Percentiles rank a stretch among this genome's conserved stretches.
Evolutionary conservation across 2,329 filamentous ascomycete species (phyloP).

Genomic region (Clarireedia homoeocarpa): DNA sequence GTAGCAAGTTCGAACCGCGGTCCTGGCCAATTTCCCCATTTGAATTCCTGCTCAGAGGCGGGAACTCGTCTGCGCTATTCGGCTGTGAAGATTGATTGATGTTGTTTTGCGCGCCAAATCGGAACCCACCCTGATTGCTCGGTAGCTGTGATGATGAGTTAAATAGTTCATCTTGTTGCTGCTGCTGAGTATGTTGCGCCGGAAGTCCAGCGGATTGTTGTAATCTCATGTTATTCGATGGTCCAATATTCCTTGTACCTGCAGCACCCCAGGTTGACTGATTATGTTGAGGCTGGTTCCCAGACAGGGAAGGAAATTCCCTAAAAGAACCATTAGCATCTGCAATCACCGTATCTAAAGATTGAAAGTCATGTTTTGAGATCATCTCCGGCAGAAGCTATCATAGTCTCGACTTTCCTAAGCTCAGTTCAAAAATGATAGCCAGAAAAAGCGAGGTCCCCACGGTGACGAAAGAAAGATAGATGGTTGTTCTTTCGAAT

Average conservation of each 20-base stretch:
- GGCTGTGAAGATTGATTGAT: constrained; percentile 32
- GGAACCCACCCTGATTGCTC: constrained; percentile 26
- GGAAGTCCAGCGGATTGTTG: constrained; percentile 24
- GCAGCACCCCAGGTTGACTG: constrained; percentile 29
- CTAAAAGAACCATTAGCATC: constrained; percentile 32
- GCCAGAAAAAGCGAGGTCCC: background rate
- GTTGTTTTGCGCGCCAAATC: constrained; percentile 29
- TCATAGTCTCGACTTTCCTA: no score
- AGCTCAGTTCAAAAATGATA: background rate
- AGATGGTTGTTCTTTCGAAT: background rate
- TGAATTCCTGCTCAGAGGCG: constrained; percentile 49
- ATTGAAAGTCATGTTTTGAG: background rate
- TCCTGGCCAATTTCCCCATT: constrained; percentile 53
- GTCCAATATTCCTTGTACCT: constrained; percentile 24
- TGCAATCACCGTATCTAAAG: background rate
- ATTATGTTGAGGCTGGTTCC: constrained; percentile 40
- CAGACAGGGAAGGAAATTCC: constrained; percentile 59
- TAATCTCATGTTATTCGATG: constrained; percentile 24
- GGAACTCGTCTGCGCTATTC: constrained; percentile 50
- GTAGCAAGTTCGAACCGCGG: constrained; percentile 43
- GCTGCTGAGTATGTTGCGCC: constrained; percentile 28
- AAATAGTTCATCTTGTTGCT: constrained; percentile 31
- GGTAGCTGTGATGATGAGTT: constrained; percentile 27
- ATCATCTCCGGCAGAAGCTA: no score
- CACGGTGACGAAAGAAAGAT: background rate